Evolutionary conservation across 352 stramenopile genomes (phyloP).

Genomic region (Chrysophaeum taylorii): DNA sequence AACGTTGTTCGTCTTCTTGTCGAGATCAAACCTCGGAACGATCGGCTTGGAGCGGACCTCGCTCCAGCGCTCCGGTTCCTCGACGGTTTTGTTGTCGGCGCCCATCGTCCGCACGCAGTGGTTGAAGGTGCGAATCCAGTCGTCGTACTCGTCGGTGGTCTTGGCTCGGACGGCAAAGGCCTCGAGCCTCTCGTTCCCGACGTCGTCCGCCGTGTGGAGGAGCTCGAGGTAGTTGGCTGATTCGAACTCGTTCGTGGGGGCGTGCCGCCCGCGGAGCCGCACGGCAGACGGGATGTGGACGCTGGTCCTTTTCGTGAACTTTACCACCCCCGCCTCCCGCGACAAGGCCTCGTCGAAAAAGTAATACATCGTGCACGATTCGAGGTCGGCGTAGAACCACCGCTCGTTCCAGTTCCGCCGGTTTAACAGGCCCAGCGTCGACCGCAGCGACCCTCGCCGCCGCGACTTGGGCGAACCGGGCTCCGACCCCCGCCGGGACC

Average conservation of each 20-base stretch:
- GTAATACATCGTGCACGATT: not conserved
- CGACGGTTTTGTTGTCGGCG: not conserved
- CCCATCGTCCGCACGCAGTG: not conserved
- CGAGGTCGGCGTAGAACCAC: not conserved
- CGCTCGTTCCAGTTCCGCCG: slow-evolving; percentile 6
- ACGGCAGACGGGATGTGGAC: not conserved
- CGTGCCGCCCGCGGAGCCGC: not conserved
- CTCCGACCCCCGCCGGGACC: not conserved
- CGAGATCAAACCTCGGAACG: not conserved
- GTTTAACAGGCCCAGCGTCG: not conserved
- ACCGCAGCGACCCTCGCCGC: not conserved
- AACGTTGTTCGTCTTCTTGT: too few relatives aligned
- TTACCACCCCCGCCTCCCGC: not conserved
- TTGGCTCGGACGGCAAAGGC: not conserved
- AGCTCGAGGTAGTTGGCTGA: slow-evolving; percentile 3
- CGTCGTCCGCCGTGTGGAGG: not conserved
- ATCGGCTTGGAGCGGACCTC: not conserved
- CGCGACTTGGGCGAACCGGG: not conserved
- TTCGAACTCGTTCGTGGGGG: not conserved
- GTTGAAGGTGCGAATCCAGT: not conserved
- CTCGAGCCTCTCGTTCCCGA: not conserved
- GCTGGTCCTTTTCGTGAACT: not conserved
- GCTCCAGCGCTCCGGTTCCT: not conserved
- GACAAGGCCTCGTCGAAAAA: not conserved
- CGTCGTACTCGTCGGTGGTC: not conserved